phyloP scores from a whole-genome alignment of 2,329 filamentous ascomycete genomes.

The Sphaerulina musiva region DNA sequence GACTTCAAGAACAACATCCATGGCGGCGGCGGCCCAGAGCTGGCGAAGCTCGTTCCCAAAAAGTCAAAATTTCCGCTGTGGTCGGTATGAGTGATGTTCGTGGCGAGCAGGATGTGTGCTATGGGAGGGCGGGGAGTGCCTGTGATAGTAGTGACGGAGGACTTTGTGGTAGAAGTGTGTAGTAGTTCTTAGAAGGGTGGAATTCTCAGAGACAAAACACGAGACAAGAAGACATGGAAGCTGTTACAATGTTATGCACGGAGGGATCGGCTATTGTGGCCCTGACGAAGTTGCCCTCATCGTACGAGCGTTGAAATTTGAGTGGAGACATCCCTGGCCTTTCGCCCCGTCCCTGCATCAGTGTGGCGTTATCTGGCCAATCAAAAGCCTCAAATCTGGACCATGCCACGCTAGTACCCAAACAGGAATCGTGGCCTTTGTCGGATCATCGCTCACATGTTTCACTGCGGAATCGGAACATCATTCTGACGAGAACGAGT shows the following conservation, averaged over 20 bases:
- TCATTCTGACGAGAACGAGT: background rate
- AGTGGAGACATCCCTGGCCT: background rate
- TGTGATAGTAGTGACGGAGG: background rate
- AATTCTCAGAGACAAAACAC: no score
- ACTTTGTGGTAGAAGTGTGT: no score
- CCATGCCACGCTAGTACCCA: background rate
- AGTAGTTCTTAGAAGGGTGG: no score
- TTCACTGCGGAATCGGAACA: background rate
- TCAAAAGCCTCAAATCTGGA: background rate
- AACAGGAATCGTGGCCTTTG: background rate
- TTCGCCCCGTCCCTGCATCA: background rate
- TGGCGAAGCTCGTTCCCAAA: constrained; percentile 5
- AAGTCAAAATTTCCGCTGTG: background rate
- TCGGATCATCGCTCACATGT: background rate
- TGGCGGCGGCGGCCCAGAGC: constrained; percentile 40
- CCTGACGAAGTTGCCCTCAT: no score
- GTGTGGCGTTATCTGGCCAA: background rate
- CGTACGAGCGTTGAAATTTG: background rate
- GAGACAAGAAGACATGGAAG: no score
- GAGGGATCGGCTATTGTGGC: no score
- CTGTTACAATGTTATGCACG: no score
- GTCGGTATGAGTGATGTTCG: constrained; percentile 1
- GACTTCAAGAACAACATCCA: constrained; percentile 89
- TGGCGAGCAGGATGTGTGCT: background rate
- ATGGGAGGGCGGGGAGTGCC: background rate